These are phyloP conservation scores for Streptanthus diversifolius DNA, from an alignment of 345 rosid genomes.

Conservation along the genomic window DNA sequence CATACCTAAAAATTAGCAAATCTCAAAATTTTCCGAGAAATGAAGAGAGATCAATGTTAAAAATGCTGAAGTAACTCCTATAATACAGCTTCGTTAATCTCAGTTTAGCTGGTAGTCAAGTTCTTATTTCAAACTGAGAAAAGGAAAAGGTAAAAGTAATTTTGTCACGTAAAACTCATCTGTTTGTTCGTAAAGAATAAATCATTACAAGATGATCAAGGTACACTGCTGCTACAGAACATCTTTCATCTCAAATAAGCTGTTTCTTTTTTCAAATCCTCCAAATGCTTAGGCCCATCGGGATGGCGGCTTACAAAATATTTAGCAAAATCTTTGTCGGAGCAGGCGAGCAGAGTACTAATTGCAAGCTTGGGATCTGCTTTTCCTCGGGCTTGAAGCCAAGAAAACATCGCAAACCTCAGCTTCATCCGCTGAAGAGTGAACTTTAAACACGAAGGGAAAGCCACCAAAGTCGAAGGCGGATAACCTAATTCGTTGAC, in stretches of 20 bases:
- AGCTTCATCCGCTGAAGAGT: slow-evolving; percentile 47
- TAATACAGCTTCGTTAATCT: neutral
- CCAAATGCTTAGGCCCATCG: slow-evolving; percentile 53
- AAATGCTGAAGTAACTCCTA: neutral
- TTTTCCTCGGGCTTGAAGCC: slow-evolving; percentile 57
- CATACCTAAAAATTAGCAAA: too few species aligned
- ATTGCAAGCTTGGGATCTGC: slow-evolving; percentile 33
- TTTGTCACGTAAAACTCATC: too few species aligned
- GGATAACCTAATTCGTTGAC: slow-evolving; percentile 54
- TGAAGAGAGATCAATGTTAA: neutral
- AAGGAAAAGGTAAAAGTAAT: neutral
- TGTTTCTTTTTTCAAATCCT: slow-evolving; percentile 45
- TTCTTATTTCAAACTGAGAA: neutral
- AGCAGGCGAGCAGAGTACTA: slow-evolving; percentile 46
- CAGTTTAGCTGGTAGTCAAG: neutral
- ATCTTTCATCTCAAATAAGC: neutral
- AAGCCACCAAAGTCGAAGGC: slow-evolving; percentile 40
- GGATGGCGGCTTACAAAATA: slow-evolving; percentile 51
- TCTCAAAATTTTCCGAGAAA: neutral
- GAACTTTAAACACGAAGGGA: slow-evolving; percentile 57
- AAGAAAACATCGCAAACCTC: slow-evolving; percentile 56
- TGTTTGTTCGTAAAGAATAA: neutral
- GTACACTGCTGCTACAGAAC: neutral
- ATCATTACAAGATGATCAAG: neutral
- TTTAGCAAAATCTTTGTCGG: slow-evolving; percentile 39